Base-by-base conservation (phyloP, 768 basidiomycete species). In the Lactarius sanguifluus region DNA sequence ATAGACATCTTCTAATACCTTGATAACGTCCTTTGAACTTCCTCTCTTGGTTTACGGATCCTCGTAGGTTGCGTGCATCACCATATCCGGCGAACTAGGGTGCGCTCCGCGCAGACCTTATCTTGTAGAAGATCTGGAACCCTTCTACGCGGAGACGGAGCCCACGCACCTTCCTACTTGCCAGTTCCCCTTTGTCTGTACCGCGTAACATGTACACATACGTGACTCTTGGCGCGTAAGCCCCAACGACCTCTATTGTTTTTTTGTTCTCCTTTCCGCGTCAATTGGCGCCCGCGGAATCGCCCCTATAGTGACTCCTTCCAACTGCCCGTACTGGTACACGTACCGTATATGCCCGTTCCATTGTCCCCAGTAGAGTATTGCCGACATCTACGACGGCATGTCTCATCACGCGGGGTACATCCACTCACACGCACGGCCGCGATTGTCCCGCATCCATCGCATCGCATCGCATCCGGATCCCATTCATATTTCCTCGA, bases 51-150 rank as follows among this genome's bases (percentile, higher is more conserved):
- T 28, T 47, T 18, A 61, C 60, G 13, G 60, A 57, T 57, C 65
- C 65, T 61, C 65, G 61, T 28, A 59, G 57, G 28, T 43, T 38
- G 61, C 62, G 57, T 47, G 13, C 58, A 23, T 59, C 2, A 23
- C 66, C 16, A 55, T 58, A 67, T 67, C 57, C 25, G 62, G 62
- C 16, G 34, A 59, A 36, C 9, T 45, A 52, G 40, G 66, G 9
- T 55, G 50, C 50, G 62, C 62, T 59, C 57, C 66, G 52, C 40
- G 41, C 34, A 59, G 66, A 67, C 62, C 50, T 64, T 67, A 67
- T 67, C 66, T 67, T n/a, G 57, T 67, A n/a, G 66, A 67, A 63
- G 66, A 67, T 67, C 66, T 67, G 52, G 66, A 67, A 67, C 2
- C 7, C 16, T 67, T 64, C 62, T 25, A 67, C 45, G 25, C 47